Conservation (phyloP, 805 yeast genomes). For the Starmerella khaoyaiensis region DNA sequence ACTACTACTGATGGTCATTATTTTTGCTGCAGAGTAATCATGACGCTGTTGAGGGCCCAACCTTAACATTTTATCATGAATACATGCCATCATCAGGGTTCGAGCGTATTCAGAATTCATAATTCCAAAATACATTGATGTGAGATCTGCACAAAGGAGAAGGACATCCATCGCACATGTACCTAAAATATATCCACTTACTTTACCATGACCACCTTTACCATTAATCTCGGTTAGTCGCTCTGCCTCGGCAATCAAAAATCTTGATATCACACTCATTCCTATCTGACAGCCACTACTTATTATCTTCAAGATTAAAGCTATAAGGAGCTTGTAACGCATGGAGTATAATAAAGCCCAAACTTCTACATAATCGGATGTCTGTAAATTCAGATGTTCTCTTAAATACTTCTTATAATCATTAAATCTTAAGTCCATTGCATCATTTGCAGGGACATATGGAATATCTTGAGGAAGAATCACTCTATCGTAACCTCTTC, state of each 20-base stretch:
- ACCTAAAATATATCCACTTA: conserved; percentile 67
- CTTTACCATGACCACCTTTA: conserved; percentile 33
- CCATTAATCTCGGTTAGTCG: conserved; percentile 7
- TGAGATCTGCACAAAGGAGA: conserved; percentile 40
- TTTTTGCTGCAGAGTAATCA: conserved; percentile 51
- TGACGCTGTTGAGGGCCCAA: conserved; percentile 46
- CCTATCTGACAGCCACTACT: conserved; percentile 13
- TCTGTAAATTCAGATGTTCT: conserved; percentile 7
- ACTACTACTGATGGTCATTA: conserved; percentile 66
- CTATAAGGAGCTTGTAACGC: conserved; percentile 9
- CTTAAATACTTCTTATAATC: conserved; percentile 11
- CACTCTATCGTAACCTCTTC: conserved; percentile 20
- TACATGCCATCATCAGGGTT: conserved; percentile 54
- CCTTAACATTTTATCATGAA: conserved; percentile 53
- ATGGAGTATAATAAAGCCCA: conserved; percentile 19
- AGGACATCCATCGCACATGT: conserved; percentile 42
- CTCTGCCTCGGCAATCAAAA: conserved; percentile 13
- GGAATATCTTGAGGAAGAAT: conserved; percentile 19
- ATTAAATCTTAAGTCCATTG: conserved; percentile 11
- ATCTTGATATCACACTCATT: conserved; percentile 14
- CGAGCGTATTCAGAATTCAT: conserved; percentile 58
- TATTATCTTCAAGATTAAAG: conserved; percentile 3
- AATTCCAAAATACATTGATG: conserved; percentile 47
- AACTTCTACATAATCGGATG: conserved; percentile 10
- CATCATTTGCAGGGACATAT: conserved; percentile 9